Evolutionary conservation across 192 early-diverging fungal genomes (phyloP).

Genomic region (Anaeromyces robustus): DNA sequence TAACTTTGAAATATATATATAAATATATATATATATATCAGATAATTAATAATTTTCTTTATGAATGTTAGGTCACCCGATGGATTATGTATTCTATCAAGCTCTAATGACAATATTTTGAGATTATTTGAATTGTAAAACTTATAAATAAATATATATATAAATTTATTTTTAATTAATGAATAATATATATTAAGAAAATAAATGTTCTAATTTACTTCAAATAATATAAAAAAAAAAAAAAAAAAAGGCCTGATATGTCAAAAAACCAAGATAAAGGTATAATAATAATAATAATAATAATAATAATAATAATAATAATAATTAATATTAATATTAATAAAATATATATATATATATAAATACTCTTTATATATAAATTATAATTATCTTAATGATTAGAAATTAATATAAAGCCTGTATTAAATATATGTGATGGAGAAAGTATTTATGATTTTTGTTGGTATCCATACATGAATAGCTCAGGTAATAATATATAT

Average conservation of each 20-base stretch:
- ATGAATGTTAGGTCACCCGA: slow-evolving; percentile 48
- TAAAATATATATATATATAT: too few relatives aligned
- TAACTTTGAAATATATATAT: slow-evolving; percentile 3
- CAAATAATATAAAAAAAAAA: too few relatives aligned
- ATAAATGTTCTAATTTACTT: too few relatives aligned
- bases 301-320: background rate
- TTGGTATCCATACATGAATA: slow-evolving; percentile 47
- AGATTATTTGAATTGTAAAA: slow-evolving; percentile 31
- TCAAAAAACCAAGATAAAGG: background rate
- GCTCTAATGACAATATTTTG: slow-evolving; percentile 41
- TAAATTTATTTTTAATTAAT: too few relatives aligned
- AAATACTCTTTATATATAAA: too few relatives aligned
- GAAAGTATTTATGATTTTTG: slow-evolving; percentile 43
- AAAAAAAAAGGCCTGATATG: background rate
- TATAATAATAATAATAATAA: slow-evolving; percentile 5
- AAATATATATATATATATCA: background rate
- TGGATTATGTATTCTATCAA: slow-evolving; percentile 40
- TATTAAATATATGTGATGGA: slow-evolving; percentile 9
- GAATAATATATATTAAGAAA: too few relatives aligned
- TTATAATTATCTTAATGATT: too few relatives aligned
- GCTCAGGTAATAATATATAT: background rate
- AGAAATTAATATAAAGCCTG: slow-evolving; percentile 12
- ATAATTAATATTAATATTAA: too few relatives aligned
- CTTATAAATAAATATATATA: too few relatives aligned
- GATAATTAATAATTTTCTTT: background rate